These are phyloP conservation scores for Mrakia frigida DNA, from an alignment of 768 basidiomycete species.

Conservation along the genomic window DNA sequence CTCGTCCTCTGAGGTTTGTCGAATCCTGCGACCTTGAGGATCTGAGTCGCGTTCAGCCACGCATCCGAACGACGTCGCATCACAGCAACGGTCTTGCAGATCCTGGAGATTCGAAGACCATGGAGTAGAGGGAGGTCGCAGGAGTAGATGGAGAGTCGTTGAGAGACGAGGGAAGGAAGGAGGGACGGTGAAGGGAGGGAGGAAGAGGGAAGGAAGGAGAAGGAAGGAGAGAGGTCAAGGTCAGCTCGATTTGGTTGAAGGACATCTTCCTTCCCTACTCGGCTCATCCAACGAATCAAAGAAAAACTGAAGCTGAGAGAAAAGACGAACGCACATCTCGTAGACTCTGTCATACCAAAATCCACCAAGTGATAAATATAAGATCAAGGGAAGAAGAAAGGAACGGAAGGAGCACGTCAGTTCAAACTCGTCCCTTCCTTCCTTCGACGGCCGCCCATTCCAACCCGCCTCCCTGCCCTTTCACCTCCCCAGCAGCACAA, in stretches of 20 bases:
- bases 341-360: slow-evolving; percentile 20
- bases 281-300: background rate
- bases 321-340: slow-evolving; percentile 28
- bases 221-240: too few species aligned
- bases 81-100: slow-evolving; percentile 64
- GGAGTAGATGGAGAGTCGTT: background rate
- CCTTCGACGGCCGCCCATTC: background rate
- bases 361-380: background rate
- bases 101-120: slow-evolving; percentile 15
- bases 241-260: background rate
- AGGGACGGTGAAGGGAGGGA: background rate
- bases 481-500: background rate
- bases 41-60: slow-evolving; percentile 98
- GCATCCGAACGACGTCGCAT: slow-evolving; percentile 95
- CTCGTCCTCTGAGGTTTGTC: slow-evolving; percentile 98
- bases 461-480: background rate
- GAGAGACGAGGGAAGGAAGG: background rate
- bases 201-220: background rate
- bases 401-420: slow-evolving; percentile 1
- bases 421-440: background rate
- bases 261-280: background rate
- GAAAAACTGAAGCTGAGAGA: background rate
- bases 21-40: slow-evolving; percentile 97
- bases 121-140: background rate
- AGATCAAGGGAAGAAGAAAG: background rate